phyloP scores from a whole-genome alignment of 768 basidiomycete species.

The Auricularia sp. region DNA sequence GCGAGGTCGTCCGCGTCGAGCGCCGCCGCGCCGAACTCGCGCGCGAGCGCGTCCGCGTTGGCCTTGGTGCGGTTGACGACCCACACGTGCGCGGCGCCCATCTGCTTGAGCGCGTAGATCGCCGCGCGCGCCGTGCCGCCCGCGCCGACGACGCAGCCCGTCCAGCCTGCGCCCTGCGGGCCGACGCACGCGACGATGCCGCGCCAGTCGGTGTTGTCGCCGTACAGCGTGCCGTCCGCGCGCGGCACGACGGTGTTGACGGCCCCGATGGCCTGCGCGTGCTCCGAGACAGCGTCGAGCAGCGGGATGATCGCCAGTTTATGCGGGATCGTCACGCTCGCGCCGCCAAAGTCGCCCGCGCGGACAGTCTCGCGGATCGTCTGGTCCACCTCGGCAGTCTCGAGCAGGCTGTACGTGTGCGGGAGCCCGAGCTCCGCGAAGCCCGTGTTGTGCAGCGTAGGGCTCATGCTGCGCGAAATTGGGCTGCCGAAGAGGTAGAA shows the following conservation, averaged over 20 bases:
- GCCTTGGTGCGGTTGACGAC: slow-evolving; percentile 75
- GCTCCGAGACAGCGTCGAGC: slow-evolving; percentile 68
- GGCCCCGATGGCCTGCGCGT: slow-evolving; percentile 82
- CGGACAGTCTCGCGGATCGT: slow-evolving; percentile 54
- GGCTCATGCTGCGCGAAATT: slow-evolving; percentile 83
- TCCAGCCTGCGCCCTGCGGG: slow-evolving; percentile 8
- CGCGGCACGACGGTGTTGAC: slow-evolving; percentile 84
- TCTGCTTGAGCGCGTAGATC: slow-evolving; percentile 70
- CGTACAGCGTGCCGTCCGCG: slow-evolving; percentile 45
- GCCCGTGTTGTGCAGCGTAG: slow-evolving; percentile 84
- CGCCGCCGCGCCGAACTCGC: slow-evolving; percentile 44
- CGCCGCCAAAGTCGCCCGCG: slow-evolving; percentile 78
- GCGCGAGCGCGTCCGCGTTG: slow-evolving; percentile 62
- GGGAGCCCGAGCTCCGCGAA: slow-evolving; percentile 77
- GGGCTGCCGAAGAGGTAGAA: slow-evolving; percentile 89
- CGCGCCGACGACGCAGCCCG: slow-evolving; percentile 83
- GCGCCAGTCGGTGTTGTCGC: slow-evolving; percentile 96
- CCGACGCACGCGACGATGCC: slow-evolving; percentile 56
- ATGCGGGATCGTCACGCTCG: slow-evolving; percentile 92
- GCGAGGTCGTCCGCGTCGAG: slow-evolving; percentile 50
- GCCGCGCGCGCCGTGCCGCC: slow-evolving; percentile 94
- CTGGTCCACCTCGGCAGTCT: slow-evolving; percentile 57
- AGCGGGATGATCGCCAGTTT: slow-evolving; percentile 84
- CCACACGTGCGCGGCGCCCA: slow-evolving; percentile 59
- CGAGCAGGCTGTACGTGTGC: slow-evolving; percentile 68